Base-by-base conservation (phyloP, 2,329 filamentous ascomycete species). In the Pestalotiopsis sp. region DNA sequence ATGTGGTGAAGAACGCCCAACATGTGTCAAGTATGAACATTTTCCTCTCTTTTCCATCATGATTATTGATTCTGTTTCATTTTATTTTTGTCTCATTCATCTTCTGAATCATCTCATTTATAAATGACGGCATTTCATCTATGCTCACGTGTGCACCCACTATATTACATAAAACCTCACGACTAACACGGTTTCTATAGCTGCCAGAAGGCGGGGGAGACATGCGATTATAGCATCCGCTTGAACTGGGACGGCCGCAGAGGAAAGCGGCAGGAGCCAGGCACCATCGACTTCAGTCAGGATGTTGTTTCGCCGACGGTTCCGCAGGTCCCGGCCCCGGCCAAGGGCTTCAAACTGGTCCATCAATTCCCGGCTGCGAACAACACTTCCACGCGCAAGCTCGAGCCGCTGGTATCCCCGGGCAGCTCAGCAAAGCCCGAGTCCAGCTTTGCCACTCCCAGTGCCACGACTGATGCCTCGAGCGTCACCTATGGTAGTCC, bases 161-260 rank as follows among this genome's bases (percentile, higher is more conserved):
- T 61, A 27, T 45, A 64, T 49, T 4, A 45, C 39, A 63, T 65
- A 39, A 49, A 20, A 5, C 14, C 25, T 66, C 31, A 36, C 31
- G 23, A 36, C 64, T 57, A 38, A 57, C 17, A 58, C n/a, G n/a
- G 12, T 36, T 61, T 27, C 56, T 67, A 70, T 71, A 85, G 84
- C 76, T 95, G 93, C 79, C 85, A 90, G 74, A 89, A 89, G 70
- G 89, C 91, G 71, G 90, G 90, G 70, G 92, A 94, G 76, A 82
- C 83, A 61, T 96, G 93, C 82, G 93, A 96, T 79, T 95, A 95
- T 78, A 93, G 89, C 74, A 92, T 95, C 74, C 87, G 92, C 39
- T 82, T 95, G 72, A 95, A 95, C 75, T 95, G 93, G 93, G 91
- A 92, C 70, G 92, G 92, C 4, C 87, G 92, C 68, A 85, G 87